These are phyloP conservation scores for Pisolithus orientalis DNA, from an alignment of 768 basidiomycete genomes.

Conservation along the genomic window DNA sequence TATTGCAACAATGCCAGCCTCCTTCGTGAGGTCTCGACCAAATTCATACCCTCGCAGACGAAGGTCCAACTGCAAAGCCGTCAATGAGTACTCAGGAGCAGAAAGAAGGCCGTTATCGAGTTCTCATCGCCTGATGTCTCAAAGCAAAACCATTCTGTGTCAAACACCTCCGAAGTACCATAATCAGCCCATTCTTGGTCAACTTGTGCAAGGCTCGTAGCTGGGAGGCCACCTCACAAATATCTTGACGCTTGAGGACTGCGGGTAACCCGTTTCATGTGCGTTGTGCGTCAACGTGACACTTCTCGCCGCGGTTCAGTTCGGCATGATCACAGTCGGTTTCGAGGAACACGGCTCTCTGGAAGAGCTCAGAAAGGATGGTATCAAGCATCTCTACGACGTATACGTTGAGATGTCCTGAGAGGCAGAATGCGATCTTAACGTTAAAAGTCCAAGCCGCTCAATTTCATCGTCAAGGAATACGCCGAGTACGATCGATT, in stretches of 20 bases:
- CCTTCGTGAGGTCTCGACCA: conserved; percentile 64
- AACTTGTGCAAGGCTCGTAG: conserved; percentile 91
- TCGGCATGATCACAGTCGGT: conserved; percentile 84
- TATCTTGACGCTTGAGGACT: conserved; percentile 99
- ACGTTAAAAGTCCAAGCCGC: conserved; percentile 59
- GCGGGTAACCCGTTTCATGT: conserved; percentile 49
- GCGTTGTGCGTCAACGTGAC: not conserved
- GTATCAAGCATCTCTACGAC: conserved; percentile 92
- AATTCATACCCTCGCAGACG: conserved; percentile 63
- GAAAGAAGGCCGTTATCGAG: conserved; percentile 87
- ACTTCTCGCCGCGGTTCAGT: conserved; percentile 33
- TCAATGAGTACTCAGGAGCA: conserved; percentile 64
- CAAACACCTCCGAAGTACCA: conserved; percentile 94
- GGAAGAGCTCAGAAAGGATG: conserved; percentile 75
- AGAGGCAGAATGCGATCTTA: conserved; percentile 49
- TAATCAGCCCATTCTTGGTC: conserved; percentile 91
- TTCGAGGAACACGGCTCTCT: conserved; percentile 89
- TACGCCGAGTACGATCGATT: conserved; percentile 82
- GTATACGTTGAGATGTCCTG: conserved; percentile 93
- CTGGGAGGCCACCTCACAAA: conserved; percentile 87
- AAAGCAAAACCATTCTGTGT: conserved; percentile 99
- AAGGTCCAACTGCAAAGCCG: conserved; percentile 49
- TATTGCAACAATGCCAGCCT: conserved; percentile 60
- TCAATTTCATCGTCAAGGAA: conserved; percentile 81
- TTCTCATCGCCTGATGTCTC: conserved; percentile 97